These are phyloP conservation scores for Cryptococcus neoformans DNA, from an alignment of 1,284 basidiomycete species.

Conservation along the genomic window DNA sequence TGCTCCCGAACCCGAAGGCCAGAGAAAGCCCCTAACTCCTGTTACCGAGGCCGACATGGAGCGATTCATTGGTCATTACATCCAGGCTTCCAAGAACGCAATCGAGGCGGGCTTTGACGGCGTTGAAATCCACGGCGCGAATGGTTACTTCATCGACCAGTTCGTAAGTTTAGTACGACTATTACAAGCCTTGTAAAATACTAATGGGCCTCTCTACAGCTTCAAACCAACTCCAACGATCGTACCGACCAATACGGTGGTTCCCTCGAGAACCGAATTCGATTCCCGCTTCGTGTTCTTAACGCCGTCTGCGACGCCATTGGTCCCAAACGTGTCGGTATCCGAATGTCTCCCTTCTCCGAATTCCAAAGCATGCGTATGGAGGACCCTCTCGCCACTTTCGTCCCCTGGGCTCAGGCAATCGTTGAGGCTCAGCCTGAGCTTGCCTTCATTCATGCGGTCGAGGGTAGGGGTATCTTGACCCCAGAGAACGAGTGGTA, in stretches of 20 bases:
- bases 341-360: constrained; percentile 59
- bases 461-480: constrained; percentile 51
- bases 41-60: constrained; percentile 39
- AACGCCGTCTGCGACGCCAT: constrained; percentile 55
- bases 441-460: constrained; percentile 60
- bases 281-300: constrained; percentile 57
- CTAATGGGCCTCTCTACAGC: constrained; percentile 50
- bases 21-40: constrained; percentile 11
- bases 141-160: constrained; percentile 52
- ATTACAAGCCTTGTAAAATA: not conserved
- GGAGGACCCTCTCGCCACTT: constrained; percentile 9
- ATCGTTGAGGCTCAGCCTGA: constrained; percentile 51
- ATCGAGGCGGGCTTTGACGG: constrained; percentile 65
- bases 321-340: constrained; percentile 54
- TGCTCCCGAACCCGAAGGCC: constrained; percentile 19
- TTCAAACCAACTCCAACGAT: constrained; percentile 54
- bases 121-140: constrained; percentile 54
- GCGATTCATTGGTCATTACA: constrained; percentile 53
- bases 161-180: constrained; percentile 43
- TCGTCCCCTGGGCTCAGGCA: constrained; percentile 17
- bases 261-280: constrained; percentile 55
- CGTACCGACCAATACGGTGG: constrained; percentile 63
- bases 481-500: constrained; percentile 18
- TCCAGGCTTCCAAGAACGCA: constrained; percentile 55
- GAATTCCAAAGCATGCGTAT: constrained; percentile 49